These are phyloP conservation scores for Penicillium turbatum DNA, from an alignment of 495 filamentous ascomycete genomes.

Conservation along the genomic window DNA sequence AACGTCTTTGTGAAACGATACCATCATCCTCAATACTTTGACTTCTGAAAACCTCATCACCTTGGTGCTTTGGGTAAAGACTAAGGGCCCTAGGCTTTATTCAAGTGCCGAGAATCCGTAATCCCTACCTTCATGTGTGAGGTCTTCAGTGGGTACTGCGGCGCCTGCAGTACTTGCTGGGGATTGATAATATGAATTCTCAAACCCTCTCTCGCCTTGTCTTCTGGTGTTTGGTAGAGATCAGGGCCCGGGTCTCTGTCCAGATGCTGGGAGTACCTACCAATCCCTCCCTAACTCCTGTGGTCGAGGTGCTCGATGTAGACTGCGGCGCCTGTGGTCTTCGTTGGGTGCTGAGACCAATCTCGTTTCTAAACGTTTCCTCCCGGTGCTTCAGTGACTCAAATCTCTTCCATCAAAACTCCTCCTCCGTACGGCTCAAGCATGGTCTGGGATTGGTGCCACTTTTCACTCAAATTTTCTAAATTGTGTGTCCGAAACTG, in stretches of 20 bases:
- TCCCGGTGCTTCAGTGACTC: background rate
- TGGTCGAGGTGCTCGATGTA: background rate
- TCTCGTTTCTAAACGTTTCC: background rate
- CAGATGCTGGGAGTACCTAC: background rate
- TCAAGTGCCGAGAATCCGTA: background rate
- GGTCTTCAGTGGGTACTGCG: background rate
- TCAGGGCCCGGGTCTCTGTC: background rate
- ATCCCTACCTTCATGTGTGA: background rate
- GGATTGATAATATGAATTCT: background rate
- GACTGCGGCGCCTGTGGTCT: background rate
- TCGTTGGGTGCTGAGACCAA: background rate
- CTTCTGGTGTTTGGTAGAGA: background rate
- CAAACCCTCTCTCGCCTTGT: background rate
- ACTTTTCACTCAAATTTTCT: background rate
- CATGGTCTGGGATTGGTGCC: background rate
- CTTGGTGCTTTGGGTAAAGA: background rate
- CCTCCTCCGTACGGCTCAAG: no score
- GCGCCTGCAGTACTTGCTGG: background rate
- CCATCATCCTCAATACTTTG: background rate
- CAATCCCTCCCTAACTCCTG: no score
- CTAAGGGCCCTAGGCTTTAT: constrained; percentile 1
- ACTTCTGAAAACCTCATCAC: constrained; percentile 1
- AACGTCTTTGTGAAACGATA: background rate
- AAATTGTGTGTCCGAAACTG: background rate
- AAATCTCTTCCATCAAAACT: background rate